These are phyloP conservation scores for Hyaloscypha finlandica DNA, from an alignment of 495 filamentous ascomycete genomes.

Conservation along the genomic window DNA sequence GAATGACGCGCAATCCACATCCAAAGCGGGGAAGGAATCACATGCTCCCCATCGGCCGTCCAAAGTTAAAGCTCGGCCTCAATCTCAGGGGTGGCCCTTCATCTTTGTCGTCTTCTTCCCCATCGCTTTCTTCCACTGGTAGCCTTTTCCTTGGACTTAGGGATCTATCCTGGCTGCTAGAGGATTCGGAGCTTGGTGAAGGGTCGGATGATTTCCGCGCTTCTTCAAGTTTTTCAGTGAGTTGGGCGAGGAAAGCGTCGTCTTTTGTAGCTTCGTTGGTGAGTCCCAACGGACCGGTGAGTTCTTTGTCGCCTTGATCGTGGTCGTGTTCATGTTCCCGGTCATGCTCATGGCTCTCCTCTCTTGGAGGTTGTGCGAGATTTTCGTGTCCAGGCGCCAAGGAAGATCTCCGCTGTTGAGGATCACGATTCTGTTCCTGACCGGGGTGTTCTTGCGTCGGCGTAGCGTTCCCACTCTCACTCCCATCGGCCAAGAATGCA, in stretches of 20 bases:
- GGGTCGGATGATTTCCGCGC: slow-evolving; percentile 18
- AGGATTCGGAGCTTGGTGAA: slow-evolving; percentile 23
- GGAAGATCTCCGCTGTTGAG: neutral
- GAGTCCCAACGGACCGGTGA: slow-evolving; percentile 28
- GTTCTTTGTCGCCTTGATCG: slow-evolving; percentile 24
- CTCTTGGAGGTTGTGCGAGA: neutral
- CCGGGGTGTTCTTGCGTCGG: slow-evolving; percentile 25
- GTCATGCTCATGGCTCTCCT: slow-evolving; percentile 1
- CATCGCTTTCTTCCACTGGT: neutral
- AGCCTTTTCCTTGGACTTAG: neutral
- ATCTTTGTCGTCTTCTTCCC: slow-evolving; percentile 17
- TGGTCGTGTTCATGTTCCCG: slow-evolving; percentile 4
- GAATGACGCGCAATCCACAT: neutral
- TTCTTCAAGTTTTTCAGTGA: slow-evolving; percentile 31
- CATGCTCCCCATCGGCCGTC: slow-evolving; percentile 30
- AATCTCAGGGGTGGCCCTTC: slow-evolving; percentile 27
- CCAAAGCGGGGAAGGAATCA: slow-evolving; percentile 9
- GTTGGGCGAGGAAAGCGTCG: slow-evolving; percentile 25
- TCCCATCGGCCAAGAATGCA: slow-evolving; percentile 14
- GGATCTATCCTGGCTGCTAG: neutral
- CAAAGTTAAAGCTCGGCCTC: slow-evolving; percentile 35
- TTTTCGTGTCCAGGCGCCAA: neutral
- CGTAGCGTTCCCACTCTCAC: slow-evolving; percentile 27
- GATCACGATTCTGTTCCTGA: neutral
- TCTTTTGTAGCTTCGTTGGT: slow-evolving; percentile 25